Evolutionary conservation across 2,329 filamentous ascomycete species (phyloP), one percentile per base, ranked within the genome.

Genomic region (Davidsoniella neocaledoniae): DNA sequence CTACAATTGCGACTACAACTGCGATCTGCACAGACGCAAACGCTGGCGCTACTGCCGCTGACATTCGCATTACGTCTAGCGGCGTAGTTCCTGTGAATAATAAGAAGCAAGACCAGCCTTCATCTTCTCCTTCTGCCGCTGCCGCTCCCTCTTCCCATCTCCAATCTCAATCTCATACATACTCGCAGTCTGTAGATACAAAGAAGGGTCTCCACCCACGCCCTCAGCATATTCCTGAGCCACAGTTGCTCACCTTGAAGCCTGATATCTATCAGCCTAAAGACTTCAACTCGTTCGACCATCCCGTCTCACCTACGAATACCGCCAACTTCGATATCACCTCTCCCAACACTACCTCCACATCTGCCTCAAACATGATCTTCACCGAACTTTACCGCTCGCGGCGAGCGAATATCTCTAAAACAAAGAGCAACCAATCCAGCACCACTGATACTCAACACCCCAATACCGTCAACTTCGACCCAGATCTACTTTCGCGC

Each of bases 371-470:
- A 57, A 61, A 66, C 51, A 77, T 77, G 73, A 68, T 76, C 55
- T 77, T 77, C 61, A 73, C 73, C 52, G 74, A 76, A 57, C 65
- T 77, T 46, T 77, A 76, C 61, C 76, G 71, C 62, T 71, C 68
- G 46, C 69, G 72, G 39, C 71, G 68, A 58, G 70, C 70, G 39
- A 71, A 73, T 8, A 63, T 76, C 49, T 65, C 68, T 52, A 74
- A 72, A 58, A 49, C 44, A 10, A 43, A 37, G 16, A 53, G 51
- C 56, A 48, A 52, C 54, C 42, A 54, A 55, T 43, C 56, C 48
- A 48, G 51, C 49, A 46, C 52, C 49, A 43, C 54, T 51, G 38
- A 56, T 59, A 50, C 57, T 58, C 36, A 60, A 57, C 54, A 58
- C 60, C 37, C 58, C 56, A 37, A 21, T 40, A 14, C 47, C 19